Base-by-base conservation (phyloP, 129 eudicot species). In the Helianthus tuberosus region DNA sequence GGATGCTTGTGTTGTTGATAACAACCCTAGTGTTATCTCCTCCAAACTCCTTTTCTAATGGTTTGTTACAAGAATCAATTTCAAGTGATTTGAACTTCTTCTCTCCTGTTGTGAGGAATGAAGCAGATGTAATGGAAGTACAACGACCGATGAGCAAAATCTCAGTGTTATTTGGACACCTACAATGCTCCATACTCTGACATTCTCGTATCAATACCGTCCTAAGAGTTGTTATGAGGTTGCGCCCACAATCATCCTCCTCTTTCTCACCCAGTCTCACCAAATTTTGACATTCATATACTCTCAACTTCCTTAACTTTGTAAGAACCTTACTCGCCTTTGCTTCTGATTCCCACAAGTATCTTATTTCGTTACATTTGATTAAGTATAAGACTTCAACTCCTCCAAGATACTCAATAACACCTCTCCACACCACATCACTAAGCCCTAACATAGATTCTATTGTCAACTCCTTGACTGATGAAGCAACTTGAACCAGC, bases 331-430 rank as follows among this genome's bases (percentile, higher is more conserved):
- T 48, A 48, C 72, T 48, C 0, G 73, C 73, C 1, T 13, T 39
- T 6, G 73, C 50, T n/a, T 68, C 73, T 6, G 73, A 68, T n/a
- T 68, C 73, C 73, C 62, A 68, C 62, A 68, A 14, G 27, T 29
- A 68, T 14, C 46, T 50, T 50, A 68, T 68, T 29, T 68, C 73
- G 14, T 68, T 29, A 68, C 73, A 3, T 14, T 29, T 68, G 6
- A 1, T 8, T 29, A 68, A 17, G 7, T 29, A n/a, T n/a, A n/a
- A n/a, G n/a, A n/a, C 29, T 50, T 51, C 29, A 14, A 68, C 47
- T 27, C n/a, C 47, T 44, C 61, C 27, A 68, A 68, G 61, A 68
- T 68, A 6, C 27, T 27, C 25, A 2, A 49, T 68, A 49, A 68
- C 61, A 68, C 44, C 73, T 68, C 41, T 35, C 73, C 73, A 68